Base-by-base conservation (phyloP, 805 yeast species). In the Candida awuae region DNA sequence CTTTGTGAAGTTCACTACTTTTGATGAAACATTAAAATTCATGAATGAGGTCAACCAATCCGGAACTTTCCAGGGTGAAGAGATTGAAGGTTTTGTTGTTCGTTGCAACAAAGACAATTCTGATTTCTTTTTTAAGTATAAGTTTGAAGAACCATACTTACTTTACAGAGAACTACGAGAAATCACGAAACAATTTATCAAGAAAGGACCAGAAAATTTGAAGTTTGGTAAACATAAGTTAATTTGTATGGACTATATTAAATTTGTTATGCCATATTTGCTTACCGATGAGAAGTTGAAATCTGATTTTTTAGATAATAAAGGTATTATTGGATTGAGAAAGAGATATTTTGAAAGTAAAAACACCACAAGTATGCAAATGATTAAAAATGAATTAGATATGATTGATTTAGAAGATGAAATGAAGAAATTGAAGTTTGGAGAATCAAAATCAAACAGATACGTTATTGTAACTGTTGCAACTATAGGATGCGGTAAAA, bases 401-500 rank as follows among this genome's bases (percentile, higher is more conserved):
- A 61, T 65, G 20, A 57, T 56, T 16, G 42, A 47, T 10, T 36
- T 58, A 8, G 57, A 58, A 34, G 50, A 58, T 26, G 59, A 53
- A 18, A 45, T 55, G 41, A 49, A 42, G 29, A 33, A 35, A 6
- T 30, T 50, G 37, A 43, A 42, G n/a, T 45, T 44, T 29, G 65
- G 60, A 20, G 56, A 61, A 4, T 64, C 62, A 27, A 59, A 56
- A 33, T 41, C 58, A 2, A 63, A 67, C 4, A 79, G 78, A 48
- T 81, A 75, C 53, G 70, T 84, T 0, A 52, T 92, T 3, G 73
- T 86, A 1, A 90, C 97, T 1, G 75, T 88, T 3, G 87, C 97
- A 0, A 86, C 95, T 0, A 73, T 90, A 37, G 97, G 97, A 0
- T 85, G 96, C 59, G 98, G 98, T 7, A 92, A 92, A 55, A 87